Conservation (phyloP, 148 eudicot species). For the Rhododendron ovatum region DNA sequence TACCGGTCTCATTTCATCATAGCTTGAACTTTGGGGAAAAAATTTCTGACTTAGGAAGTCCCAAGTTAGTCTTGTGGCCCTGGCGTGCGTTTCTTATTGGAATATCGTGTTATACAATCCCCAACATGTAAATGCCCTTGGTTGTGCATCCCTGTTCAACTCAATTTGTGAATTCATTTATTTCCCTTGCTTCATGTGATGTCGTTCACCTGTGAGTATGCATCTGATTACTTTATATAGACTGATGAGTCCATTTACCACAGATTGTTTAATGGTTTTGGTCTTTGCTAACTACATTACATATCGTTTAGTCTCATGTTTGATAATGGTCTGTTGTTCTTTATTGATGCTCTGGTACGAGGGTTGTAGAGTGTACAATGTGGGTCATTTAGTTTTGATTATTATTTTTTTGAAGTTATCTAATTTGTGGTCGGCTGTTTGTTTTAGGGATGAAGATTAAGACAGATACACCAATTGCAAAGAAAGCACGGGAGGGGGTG, state of each 20-base stretch:
- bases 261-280: neutral
- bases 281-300: neutral
- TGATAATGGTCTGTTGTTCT: neutral
- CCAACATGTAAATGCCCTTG: neutral
- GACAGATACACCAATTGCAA: constrained; percentile 93
- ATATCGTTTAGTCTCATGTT: neutral
- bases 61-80: neutral
- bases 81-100: neutral
- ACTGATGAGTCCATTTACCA: no score
- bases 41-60: neutral
- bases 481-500: constrained; percentile 98
- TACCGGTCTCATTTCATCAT: neutral
- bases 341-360: neutral
- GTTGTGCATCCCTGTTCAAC: neutral
- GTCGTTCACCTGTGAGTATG: neutral
- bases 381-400: neutral
- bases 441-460: constrained; percentile 92
- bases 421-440: neutral
- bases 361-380: neutral
- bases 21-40: neutral
- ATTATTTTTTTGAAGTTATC: neutral
- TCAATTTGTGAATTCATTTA: neutral
- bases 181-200: neutral
- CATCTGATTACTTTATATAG: neutral
- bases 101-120: neutral